These are phyloP conservation scores for Quercus cerris DNA, from an alignment of 306 rosid genomes.

Conservation along the genomic window DNA sequence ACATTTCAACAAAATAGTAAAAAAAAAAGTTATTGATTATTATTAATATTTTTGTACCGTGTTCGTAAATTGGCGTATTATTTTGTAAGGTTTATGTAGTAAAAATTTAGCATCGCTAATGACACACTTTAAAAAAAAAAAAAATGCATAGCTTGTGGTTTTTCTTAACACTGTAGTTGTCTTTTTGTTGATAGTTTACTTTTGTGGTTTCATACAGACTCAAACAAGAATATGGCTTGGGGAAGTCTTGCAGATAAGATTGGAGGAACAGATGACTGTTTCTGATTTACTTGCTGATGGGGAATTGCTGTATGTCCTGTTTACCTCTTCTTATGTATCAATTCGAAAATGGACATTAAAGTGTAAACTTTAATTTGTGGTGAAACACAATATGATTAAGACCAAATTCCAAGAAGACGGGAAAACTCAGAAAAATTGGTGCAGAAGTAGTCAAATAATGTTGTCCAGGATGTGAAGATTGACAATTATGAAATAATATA, in stretches of 20 bases:
- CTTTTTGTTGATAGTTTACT: not conserved
- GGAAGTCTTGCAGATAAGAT: slow-evolving; percentile 50
- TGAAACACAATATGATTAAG: not conserved
- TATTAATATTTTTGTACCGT: no score
- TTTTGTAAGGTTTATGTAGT: no score
- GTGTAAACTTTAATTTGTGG: not conserved
- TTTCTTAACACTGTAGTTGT: no score
- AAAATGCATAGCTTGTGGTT: no score
- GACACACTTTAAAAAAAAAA: no score
- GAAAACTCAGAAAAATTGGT: not conserved
- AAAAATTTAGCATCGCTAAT: no score
- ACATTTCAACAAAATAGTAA: no score
- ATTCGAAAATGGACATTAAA: not conserved
- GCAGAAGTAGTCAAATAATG: not conserved
- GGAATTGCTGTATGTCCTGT: slow-evolving; percentile 43
- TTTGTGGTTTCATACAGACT: slow-evolving; percentile 34
- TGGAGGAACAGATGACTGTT: slow-evolving; percentile 32
- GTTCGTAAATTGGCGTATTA: no score
- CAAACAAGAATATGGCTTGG: slow-evolving; percentile 59
- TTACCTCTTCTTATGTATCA: not conserved
- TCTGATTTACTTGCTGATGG: slow-evolving; percentile 54
- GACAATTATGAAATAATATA: not conserved
- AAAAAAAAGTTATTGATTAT: no score
- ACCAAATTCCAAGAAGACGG: not conserved
- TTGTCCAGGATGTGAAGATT: not conserved